phyloP scores from a whole-genome alignment of 345 rosid genomes.

The Salix dunnii region DNA sequence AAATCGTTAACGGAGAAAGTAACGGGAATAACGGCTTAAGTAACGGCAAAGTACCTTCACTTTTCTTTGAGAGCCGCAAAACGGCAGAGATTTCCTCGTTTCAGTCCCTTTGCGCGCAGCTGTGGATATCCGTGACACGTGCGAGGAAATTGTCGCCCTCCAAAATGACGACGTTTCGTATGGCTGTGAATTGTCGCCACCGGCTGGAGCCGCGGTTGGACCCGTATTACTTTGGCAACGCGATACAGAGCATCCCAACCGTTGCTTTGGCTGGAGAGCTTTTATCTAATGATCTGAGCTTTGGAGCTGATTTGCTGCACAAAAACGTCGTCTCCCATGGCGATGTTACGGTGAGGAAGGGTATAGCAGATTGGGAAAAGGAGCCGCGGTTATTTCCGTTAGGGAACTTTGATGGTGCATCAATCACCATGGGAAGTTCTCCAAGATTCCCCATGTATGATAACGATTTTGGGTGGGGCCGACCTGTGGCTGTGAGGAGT shows the following conservation, averaged over 20 bases:
- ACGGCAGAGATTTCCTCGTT: constrained; percentile 80
- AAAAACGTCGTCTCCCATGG: constrained; percentile 74
- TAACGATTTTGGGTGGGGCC: constrained; percentile 97
- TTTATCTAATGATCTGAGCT: constrained; percentile 53
- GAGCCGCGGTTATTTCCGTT: constrained; percentile 81
- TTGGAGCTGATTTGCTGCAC: constrained; percentile 65
- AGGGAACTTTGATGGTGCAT: constrained; percentile 91
- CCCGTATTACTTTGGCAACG: constrained; percentile 82
- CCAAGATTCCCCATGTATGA: constrained; percentile 96
- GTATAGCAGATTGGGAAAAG: constrained; percentile 70
- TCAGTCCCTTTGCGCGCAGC: constrained; percentile 80
- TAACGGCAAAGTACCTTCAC: constrained; percentile 31
- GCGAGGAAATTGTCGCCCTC: constrained; percentile 55
- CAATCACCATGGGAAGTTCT: constrained; percentile 96
- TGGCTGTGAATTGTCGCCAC: constrained; percentile 96
- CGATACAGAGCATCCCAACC: constrained; percentile 93
- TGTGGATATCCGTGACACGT: constrained; percentile 84
- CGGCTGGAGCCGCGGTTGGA: constrained; percentile 69
- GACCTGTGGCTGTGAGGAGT: constrained; percentile 82
- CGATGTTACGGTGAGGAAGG: constrained; percentile 58
- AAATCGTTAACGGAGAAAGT: constrained; percentile 40
- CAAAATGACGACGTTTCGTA: constrained; percentile 77
- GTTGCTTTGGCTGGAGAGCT: constrained; percentile 48
- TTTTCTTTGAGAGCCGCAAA: not conserved
- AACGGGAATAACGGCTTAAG: constrained; percentile 35